Base-by-base conservation (phyloP, 306 rosid species). In the Rosa rugosa region DNA sequence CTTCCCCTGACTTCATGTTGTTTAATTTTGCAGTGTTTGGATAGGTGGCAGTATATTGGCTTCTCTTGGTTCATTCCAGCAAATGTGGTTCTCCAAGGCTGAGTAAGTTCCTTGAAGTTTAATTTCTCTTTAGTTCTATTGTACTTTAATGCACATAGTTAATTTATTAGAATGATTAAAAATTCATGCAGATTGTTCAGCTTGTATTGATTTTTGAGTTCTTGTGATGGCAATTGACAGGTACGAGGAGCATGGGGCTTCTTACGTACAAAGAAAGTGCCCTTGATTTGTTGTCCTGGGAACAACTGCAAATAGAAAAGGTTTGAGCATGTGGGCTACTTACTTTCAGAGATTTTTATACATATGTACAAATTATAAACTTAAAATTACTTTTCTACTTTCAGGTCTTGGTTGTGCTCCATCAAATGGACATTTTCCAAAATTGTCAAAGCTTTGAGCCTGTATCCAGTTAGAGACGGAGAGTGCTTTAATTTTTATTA, bases 11-110 rank as follows among this genome's bases (percentile, higher is more conserved):
- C 74, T 64, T 77, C 56, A 75, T 84, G 34, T 71, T 72, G 25
- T 64, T 82, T 75, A 49, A 69, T 53, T 69, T 66, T 70, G 84
- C 91, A 95, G 99, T 78, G 99, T 95, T 60, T 95, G 99, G 99
- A 95, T 95, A 53, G 99, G 99, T 60, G 99, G 99, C 72, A 95
- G 99, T 70, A 95, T 95, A 83, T 87, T 95, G 93, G 99, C 99
- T 42, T 95, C 99, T 77, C 99, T 95, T 83, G 99, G 99, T 81
- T 95, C 99, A 82, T 93, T 95, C 88, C 99, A 95, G 85, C 85
- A 83, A 73, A 85, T 89, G 91, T 84, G 92, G 92, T 95, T 95
- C 90, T 95, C 99, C 74, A 95, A 86, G 79, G 87, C 99, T 27
- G 99, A 95, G 99, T 95, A 90, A 86, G 86, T 87, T 77, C 69